phyloP scores from a whole-genome alignment of 1,284 basidiomycete genomes.

The Microbotryomycetes sp. region DNA sequence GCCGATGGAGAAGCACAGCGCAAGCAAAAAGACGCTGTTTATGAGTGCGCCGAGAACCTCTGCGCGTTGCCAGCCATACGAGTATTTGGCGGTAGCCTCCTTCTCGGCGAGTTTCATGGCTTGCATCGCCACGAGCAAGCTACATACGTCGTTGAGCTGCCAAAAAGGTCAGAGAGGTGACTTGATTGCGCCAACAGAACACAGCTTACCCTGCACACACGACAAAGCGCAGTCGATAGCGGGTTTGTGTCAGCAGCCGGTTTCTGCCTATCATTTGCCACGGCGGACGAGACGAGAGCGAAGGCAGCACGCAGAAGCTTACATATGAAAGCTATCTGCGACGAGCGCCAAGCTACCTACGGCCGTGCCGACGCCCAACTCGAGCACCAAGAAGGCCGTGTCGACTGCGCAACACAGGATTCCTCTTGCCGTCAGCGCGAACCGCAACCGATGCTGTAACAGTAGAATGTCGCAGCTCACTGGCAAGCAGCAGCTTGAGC shows the following conservation, averaged over 20 bases:
- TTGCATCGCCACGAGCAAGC: conserved; percentile 88
- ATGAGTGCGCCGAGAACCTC: conserved; percentile 92
- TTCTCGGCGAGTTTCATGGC: conserved; percentile 58
- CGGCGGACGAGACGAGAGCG: not conserved
- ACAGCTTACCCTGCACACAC: conserved; percentile 16
- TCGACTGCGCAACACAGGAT: conserved; percentile 62
- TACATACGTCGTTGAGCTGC: conserved; percentile 65
- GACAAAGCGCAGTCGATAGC: conserved; percentile 12
- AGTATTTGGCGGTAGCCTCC: conserved; percentile 57
- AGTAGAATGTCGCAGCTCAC: conserved; percentile 57
- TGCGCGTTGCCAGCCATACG: conserved; percentile 97
- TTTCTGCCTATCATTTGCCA: not conserved
- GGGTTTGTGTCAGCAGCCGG: not conserved
- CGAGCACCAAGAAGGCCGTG: conserved; percentile 83
- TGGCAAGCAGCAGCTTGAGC: conserved; percentile 26
- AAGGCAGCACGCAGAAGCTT: conserved; percentile 30
- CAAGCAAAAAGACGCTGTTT: conserved; percentile 93
- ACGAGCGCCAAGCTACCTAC: conserved; percentile 51
- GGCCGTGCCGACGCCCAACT: conserved; percentile 64
- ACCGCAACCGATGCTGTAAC: too few species aligned
- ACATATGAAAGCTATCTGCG: conserved; percentile 98
- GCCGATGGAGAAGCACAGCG: conserved; percentile 91
- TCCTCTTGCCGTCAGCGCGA: too few species aligned
- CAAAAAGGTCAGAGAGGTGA: conserved; percentile 20
- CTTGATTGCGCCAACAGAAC: conserved; percentile 3